Conservation (phyloP, 306 rosid genomes). For the Glycine soja region DNA sequence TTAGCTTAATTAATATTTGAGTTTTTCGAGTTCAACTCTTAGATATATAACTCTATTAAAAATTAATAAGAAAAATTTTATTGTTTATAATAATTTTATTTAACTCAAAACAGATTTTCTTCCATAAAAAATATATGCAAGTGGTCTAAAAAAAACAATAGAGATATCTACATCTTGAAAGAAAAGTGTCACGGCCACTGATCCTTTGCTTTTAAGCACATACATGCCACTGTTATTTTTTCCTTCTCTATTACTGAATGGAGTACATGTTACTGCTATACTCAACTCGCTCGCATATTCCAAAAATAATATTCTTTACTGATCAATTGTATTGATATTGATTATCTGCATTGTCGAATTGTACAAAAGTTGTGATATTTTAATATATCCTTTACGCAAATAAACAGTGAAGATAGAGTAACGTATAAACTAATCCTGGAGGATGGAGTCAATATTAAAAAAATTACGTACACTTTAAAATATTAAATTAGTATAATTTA, state of each 20-base stretch:
- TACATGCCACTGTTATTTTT: constrained; percentile 32
- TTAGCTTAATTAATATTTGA: too few species aligned
- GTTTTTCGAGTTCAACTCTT: too few species aligned
- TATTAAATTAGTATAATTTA: background rate
- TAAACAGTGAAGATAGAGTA: background rate
- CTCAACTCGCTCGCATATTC: constrained; percentile 3
- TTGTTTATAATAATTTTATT: too few species aligned
- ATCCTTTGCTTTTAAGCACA: constrained; percentile 41
- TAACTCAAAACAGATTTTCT: too few species aligned
- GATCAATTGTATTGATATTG: background rate
- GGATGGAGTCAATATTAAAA: background rate
- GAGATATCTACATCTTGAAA: constrained; percentile 45
- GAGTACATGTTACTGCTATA: constrained; percentile 37
- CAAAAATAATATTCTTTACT: background rate
- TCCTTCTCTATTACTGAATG: background rate
- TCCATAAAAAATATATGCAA: too few species aligned
- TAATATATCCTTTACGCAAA: background rate
- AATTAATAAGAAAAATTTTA: too few species aligned
- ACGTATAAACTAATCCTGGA: background rate
- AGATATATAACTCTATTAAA: too few species aligned
- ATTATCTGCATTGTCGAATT: background rate
- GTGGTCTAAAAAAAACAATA: background rate
- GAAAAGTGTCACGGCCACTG: constrained; percentile 46
- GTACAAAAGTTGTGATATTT: background rate
- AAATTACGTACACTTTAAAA: too few species aligned